These are phyloP conservation scores for Plectranthus barbatus DNA, from an alignment of 257 asterid species.

Conservation along the genomic window DNA sequence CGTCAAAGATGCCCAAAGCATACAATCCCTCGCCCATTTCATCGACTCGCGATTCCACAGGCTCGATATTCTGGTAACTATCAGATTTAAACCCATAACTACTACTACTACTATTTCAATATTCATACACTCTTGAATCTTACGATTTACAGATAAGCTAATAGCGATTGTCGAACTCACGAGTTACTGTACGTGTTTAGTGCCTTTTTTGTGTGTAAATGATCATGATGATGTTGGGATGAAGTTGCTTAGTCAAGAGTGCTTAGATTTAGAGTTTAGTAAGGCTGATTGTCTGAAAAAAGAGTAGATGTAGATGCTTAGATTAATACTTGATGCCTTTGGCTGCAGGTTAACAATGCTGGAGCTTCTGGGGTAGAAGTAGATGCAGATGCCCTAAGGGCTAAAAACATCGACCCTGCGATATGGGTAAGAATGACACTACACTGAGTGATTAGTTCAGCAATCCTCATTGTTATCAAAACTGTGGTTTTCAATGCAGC, in stretches of 20 bases:
- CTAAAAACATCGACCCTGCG: conserved; percentile 47
- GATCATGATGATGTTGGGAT: too few species aligned
- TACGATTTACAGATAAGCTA: neutral
- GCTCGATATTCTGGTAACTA: conserved; percentile 63
- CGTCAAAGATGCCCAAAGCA: conserved; percentile 54
- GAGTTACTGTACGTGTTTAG: neutral
- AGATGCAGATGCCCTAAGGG: conserved; percentile 54
- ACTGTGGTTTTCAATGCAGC: too few species aligned
- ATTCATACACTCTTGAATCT: neutral
- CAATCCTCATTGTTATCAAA: neutral
- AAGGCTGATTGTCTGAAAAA: neutral
- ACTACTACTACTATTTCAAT: too few species aligned
- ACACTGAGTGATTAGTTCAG: neutral
- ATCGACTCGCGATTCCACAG: conserved; percentile 39
- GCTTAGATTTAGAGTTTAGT: neutral
- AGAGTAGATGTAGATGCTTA: too few species aligned
- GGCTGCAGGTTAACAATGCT: conserved; percentile 81
- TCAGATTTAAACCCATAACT: too few species aligned
- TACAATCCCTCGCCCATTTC: conserved; percentile 34
- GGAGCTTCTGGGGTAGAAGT: conserved; percentile 73
- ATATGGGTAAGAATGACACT: conserved; percentile 38
- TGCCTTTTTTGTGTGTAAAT: too few species aligned
- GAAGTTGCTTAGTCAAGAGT: too few species aligned
- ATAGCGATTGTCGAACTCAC: neutral
- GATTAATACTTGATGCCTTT: too few species aligned